These are phyloP conservation scores for Penicillium sp. DNA, from an alignment of 2,329 filamentous ascomycete genomes.

Conservation along the genomic window DNA sequence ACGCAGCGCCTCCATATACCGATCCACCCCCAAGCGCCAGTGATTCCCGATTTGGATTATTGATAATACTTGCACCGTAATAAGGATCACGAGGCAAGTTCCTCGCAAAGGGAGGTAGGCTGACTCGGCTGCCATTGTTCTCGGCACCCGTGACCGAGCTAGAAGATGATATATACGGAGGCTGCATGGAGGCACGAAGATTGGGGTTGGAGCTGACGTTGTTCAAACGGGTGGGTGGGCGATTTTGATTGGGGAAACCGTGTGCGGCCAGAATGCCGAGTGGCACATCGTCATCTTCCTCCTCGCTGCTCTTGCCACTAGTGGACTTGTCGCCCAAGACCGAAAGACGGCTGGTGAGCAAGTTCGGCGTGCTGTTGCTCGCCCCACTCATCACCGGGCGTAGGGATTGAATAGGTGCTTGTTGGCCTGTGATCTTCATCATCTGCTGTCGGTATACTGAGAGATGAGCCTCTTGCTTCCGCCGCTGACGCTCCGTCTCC, in stretches of 20 bases:
- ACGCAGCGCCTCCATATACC: constrained; percentile 38
- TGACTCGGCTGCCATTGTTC: constrained; percentile 44
- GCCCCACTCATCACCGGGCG: constrained; percentile 57
- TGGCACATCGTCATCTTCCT: constrained; percentile 84
- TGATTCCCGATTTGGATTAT: constrained; percentile 68
- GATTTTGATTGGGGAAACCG: constrained; percentile 75
- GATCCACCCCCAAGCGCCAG: constrained; percentile 63
- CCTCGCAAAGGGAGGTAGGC: constrained; percentile 76
- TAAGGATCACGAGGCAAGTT: constrained; percentile 82
- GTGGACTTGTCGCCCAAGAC: constrained; percentile 38
- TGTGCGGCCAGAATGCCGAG: constrained; percentile 83
- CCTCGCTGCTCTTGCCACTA: constrained; percentile 44
- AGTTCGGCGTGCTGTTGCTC: constrained; percentile 59
- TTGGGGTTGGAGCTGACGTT: constrained; percentile 68
- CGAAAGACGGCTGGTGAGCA: constrained; percentile 42
- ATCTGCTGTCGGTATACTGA: constrained; percentile 88
- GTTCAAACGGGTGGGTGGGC: constrained; percentile 66
- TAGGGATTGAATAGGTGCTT: constrained; percentile 48
- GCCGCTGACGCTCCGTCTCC: constrained; percentile 69
- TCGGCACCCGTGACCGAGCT: constrained; percentile 58
- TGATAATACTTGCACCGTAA: constrained; percentile 71
- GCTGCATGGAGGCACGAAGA: constrained; percentile 55
- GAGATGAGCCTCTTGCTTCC: constrained; percentile 87
- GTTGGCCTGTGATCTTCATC: constrained; percentile 90
- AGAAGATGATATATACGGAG: constrained; percentile 49